Base-by-base conservation (phyloP, 176 grass and related monocot genomes). In the Phoenix dactylifera region DNA sequence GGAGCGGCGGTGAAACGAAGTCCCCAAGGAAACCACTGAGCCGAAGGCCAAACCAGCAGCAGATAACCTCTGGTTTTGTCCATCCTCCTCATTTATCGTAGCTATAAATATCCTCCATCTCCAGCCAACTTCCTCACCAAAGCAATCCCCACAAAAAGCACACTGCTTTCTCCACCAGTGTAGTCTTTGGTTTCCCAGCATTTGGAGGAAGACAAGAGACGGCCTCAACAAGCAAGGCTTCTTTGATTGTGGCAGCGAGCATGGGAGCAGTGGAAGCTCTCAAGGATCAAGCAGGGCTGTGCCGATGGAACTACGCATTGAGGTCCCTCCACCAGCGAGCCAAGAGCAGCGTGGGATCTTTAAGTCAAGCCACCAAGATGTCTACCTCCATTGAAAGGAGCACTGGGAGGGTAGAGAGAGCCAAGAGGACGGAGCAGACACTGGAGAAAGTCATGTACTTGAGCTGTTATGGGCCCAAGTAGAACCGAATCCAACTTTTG, bases 251-350 rank as follows among this genome's bases (percentile, higher is more conserved):
- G 14, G 80, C 80, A 18, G 65, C 75, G 44, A 92, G 79, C 66
- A 74, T 92, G 3, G 77, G 73, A 15, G 69, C 80, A 0, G 88
- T 87, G 62, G 88, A 92, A 49, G 88, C 80, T 2, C 72, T 91
- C 61, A 88, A 93, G 73, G 83, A 92, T 57, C 85, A 95, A 49
- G 76, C 51, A 0, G 82, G 89, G 0, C 85, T 86, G 28, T 89
- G 85, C 55, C 63, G 89, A 20, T 95, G 82, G 89, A 95, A 89
- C 76, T 85, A 85, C 22, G 78, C 78, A 0, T 25, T 88, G 18
- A 30, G 68, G 0, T 82, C 77, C 2, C 3, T 79, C 52, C 77
- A 88, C 30, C 67, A 68, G 15, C 22, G 10, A 1, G 80, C 77
- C 32, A 84, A 73, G 73, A 67, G 73, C 53, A 68, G 22, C 53